Percentiles rank a stretch among this genome's conserved stretches.
phyloP scores from a whole-genome alignment of 345 rosid species.

The Hibiscus mutabilis region DNA sequence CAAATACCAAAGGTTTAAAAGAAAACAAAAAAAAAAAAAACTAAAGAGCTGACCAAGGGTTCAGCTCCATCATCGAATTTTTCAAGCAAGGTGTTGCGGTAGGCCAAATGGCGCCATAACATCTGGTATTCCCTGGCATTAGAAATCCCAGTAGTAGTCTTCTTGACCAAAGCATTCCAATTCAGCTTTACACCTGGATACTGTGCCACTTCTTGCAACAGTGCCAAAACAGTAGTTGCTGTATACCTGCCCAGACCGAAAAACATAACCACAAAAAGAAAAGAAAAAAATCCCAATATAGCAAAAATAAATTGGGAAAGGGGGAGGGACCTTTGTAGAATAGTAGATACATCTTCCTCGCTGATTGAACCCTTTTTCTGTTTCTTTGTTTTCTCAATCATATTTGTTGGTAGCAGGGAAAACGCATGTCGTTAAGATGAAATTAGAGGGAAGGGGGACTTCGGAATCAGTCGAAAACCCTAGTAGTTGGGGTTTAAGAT shows the following conservation, averaged over 20 bases:
- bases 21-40: neutral
- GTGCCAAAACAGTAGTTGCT: constrained; percentile 39
- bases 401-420: constrained; percentile 12
- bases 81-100: constrained; percentile 42
- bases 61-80: constrained; percentile 43
- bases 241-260: constrained; percentile 37
- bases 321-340: constrained; percentile 51
- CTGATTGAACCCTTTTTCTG: constrained; percentile 44
- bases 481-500: constrained; percentile 20
- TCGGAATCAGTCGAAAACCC: neutral
- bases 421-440: constrained; percentile 24
- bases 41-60: constrained; percentile 32
- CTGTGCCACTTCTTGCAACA: constrained; percentile 59
- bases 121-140: constrained; percentile 68
- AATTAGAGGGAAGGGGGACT: constrained; percentile 1
- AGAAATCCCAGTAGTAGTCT: constrained; percentile 58
- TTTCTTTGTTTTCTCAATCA: constrained; percentile 51
- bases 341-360: constrained; percentile 59
- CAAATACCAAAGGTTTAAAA: neutral
- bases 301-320: neutral
- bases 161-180: constrained; percentile 62
- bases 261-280: neutral
- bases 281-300: neutral
- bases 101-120: constrained; percentile 95
- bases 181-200: constrained; percentile 40